These are phyloP conservation scores for Teunomyces kruisii DNA, from an alignment of 805 yeast species.

Conservation along the genomic window DNA sequence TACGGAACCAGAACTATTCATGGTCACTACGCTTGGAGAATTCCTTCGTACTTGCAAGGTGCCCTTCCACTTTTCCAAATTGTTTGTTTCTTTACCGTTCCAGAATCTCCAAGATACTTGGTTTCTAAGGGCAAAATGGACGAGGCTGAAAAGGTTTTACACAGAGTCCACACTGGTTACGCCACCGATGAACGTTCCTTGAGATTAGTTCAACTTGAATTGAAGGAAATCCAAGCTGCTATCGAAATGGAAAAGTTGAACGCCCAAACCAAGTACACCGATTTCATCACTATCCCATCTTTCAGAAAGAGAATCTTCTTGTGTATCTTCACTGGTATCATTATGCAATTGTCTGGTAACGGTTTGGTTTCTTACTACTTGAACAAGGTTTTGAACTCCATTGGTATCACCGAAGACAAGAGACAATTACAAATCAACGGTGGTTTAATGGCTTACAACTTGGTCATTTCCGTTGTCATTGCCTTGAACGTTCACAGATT, in stretches of 20 bases:
- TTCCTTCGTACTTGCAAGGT: conserved; percentile 55
- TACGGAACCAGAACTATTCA: conserved; percentile 41
- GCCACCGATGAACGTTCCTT: conserved; percentile 21
- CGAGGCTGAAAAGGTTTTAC: conserved; percentile 30
- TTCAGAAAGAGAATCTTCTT: conserved; percentile 44
- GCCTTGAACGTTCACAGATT: conserved; percentile 20
- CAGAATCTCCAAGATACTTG: conserved; percentile 38
- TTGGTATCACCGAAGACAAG: conserved; percentile 50
- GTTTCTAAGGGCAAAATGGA: conserved; percentile 20
- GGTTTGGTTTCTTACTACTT: conserved; percentile 54
- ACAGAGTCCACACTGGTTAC: conserved; percentile 41
- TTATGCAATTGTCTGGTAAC: conserved; percentile 52
- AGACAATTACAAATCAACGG: conserved; percentile 52
- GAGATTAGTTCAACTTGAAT: conserved; percentile 19
- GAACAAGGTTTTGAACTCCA: conserved; percentile 48
- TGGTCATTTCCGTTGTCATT: conserved; percentile 25
- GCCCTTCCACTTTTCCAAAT: conserved; percentile 45
- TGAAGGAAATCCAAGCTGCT: conserved; percentile 24
- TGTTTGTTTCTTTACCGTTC: conserved; percentile 35
- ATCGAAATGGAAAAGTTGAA: conserved; percentile 39
- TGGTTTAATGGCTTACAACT: conserved; percentile 49
- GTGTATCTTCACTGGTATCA: conserved; percentile 28
- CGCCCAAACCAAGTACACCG: conserved; percentile 33
- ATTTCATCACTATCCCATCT: conserved; percentile 37
- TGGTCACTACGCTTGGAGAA: conserved; percentile 49